These are phyloP conservation scores for Hemisphaericaspora lyxosophila DNA, from an alignment of 1,139 yeast genomes.

Conservation along the genomic window DNA sequence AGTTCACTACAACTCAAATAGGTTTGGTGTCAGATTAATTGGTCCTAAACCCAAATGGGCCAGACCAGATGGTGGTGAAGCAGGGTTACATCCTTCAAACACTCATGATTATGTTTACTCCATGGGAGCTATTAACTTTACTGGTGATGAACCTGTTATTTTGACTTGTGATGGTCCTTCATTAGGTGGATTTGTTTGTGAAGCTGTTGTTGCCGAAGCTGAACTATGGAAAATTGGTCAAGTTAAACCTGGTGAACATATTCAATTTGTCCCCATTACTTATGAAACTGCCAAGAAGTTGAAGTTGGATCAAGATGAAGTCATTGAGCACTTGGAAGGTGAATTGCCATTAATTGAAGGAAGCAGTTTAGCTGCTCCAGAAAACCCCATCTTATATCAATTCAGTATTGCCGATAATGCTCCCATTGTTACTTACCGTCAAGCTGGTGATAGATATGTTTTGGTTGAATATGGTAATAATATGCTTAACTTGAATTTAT, in stretches of 20 bases:
- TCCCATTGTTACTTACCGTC: constrained; percentile 79
- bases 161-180: constrained; percentile 97
- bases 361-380: constrained; percentile 39
- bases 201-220: constrained; percentile 91
- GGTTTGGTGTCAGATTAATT: constrained; percentile 90
- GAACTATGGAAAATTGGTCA: constrained; percentile 99
- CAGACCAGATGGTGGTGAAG: constrained; percentile 95
- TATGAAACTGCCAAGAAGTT: constrained; percentile 66
- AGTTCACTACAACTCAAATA: constrained; percentile 92
- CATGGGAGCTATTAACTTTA: constrained; percentile 92
- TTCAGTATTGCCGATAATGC: constrained; percentile 48
- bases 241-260: constrained; percentile 87
- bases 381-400: constrained; percentile 61
- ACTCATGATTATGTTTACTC: constrained; percentile 97
- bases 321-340: constrained; percentile 46
- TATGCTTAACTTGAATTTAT: constrained; percentile 76
- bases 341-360: constrained; percentile 38
- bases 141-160: constrained; percentile 98
- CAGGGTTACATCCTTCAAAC: constrained; percentile 96
- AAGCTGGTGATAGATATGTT: constrained; percentile 94
- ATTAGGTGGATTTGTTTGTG: constrained; percentile 95
- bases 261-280: constrained; percentile 76
- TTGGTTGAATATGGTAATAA: constrained; percentile 92
- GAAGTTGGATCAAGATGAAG: constrained; percentile 57
- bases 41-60: constrained; percentile 99